These are phyloP conservation scores for Stipa capillata DNA, from an alignment of 176 grass and related monocot species.

Conservation along the genomic window DNA sequence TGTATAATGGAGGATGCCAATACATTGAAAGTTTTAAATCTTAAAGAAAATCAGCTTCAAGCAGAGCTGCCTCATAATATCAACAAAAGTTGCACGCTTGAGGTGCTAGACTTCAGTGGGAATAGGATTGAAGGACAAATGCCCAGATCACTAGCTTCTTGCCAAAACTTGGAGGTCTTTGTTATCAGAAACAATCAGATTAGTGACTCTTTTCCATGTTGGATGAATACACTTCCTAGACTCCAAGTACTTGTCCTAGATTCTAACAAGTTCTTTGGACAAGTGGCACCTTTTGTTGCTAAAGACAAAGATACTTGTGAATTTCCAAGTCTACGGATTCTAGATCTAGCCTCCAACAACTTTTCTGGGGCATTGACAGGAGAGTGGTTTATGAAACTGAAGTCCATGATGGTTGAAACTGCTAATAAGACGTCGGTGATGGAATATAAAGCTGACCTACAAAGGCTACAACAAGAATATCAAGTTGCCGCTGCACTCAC, in stretches of 20 bases:
- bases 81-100: not conserved
- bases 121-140: not conserved
- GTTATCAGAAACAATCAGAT: conserved; percentile 7
- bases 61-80: not conserved
- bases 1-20: not conserved
- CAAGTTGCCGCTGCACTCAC: not conserved
- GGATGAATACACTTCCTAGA: not conserved
- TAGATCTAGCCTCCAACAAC: conserved; percentile 32
- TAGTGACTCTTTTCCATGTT: conserved; percentile 21
- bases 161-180: not conserved
- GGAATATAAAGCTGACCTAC: not conserved
- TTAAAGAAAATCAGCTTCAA: not conserved
- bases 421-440: not conserved
- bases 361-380: conserved; percentile 16
- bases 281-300: not conserved
- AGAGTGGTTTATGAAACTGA: not conserved
- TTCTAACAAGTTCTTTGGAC: conserved; percentile 7
- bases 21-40: not conserved
- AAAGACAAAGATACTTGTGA: not conserved
- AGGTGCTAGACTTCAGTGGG: not conserved
- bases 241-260: conserved; percentile 21
- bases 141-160: not conserved
- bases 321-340: not conserved
- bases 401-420: not conserved
- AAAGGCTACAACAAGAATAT: not conserved